Base-by-base conservation (phyloP, 1,284 basidiomycete genomes). In the Inonotus obliquus region DNA sequence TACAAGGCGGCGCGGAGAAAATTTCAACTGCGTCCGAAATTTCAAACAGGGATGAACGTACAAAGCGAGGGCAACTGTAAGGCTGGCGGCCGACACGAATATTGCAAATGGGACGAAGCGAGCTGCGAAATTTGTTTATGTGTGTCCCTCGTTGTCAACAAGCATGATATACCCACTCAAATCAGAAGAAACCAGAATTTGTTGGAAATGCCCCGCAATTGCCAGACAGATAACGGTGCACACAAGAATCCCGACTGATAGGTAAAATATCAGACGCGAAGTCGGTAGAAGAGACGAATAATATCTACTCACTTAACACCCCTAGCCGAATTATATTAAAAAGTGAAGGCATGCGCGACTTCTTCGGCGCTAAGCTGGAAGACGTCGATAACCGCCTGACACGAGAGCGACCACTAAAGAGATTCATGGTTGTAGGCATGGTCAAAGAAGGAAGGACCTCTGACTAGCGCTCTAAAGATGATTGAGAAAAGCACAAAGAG, bases 21-120 rank as follows among this genome's bases (percentile, higher is more conserved):
- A 14, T 13, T 35, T 52, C n/a, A 17, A 14, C 13, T n/a, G 21
- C 56, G 53, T 41, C 44, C 29, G 13, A 21, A 48, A 39, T 59
- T 21, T 4, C 69, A 48, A n/a, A 41, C 32, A 32, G 32, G 32
- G 32, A 32, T 9, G 41, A 25, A 76, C 86, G 69, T 65, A 90
- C 89, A 92, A 79, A 58, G 82, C 74, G 52, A 83, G 67, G 61
- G 90, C 80, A 67, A 91, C 81, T 65, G 88, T 72, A 69, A 91
- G 69, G 70, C 85, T 89, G 45, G 80, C 81, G 48, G 77, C 77
- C 67, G 85, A 89, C 48, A 91, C 88, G 67, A 92, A 92, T 69
- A 92, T 82, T 61, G 89, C 85, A 68, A 91, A 89, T 19, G 90
- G 90, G 53, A 92, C 84, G 71, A 92, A 92, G 77, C 84, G 87